Evolutionary conservation across 2,329 filamentous ascomycete species (phyloP), one percentile per base, ranked within the genome.

Genomic region (Fusarium dimerum): DNA sequence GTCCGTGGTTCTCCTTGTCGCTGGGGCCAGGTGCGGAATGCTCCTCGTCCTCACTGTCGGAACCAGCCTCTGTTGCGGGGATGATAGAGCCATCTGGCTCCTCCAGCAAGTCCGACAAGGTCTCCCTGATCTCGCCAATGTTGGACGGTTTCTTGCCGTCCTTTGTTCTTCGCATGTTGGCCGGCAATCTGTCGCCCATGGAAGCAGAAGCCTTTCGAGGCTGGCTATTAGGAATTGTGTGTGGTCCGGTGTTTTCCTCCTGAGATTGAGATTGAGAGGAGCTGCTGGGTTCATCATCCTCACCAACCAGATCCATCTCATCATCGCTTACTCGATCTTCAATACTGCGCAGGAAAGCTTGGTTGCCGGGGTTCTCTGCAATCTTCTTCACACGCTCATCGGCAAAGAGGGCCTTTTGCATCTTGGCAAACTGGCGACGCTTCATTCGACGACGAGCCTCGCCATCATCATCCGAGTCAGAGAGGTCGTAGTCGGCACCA

Each of bases 351-450:
- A 99, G 80, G 75, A 99, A 99, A 1, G 94, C 94, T 55, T 88
- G 82, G 68, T 92, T 93, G 68, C 93, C 92, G 2, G 90, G 90
- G 64, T 95, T 92, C 68, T 91, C 86, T 34, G 90, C 92, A 57
- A 97, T 90, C 71, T 93, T 92, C 67, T 89, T 90, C 62, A 99
- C 85, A 38, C 91, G 90, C 70, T 96, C 92, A 65, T 97, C 92
- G 20, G 89, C 81, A 43, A 96, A 82, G 9, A 99, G 80, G 7
- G 92, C 89, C 69, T 91, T 92, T 51, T 92, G 88, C 88, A 96
- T 95, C 73, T 90, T 90, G 36, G 89, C 89, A 71, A 96, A 96
- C 66, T 97, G 90, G 39, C 87, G 82, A 47, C 91, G 87, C 77
- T 95, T 96, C 77, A 88, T 85, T 46, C 90, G 85, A 43, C 89